Evolutionary conservation across 371 early-diverging fungal species (phyloP).

Genomic region (Actinomortierella wolfii): DNA sequence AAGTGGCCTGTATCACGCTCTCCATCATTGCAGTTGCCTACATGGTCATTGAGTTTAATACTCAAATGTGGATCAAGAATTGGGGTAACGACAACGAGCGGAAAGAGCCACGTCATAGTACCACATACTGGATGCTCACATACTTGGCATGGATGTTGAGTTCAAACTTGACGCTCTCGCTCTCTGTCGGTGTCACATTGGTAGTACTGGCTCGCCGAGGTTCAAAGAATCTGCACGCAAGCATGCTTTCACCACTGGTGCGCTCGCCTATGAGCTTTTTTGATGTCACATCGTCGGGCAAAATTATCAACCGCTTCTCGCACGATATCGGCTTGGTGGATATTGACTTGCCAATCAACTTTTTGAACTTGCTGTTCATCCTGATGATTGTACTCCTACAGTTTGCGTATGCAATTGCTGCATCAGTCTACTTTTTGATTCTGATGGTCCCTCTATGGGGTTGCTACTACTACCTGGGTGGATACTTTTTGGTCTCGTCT

Average conservation of each 20-base stretch:
- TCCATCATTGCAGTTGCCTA: not conserved
- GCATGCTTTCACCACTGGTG: conserved; percentile 52
- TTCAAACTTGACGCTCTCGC: conserved; percentile 6
- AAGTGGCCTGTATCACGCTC: not conserved
- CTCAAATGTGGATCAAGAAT: conserved; percentile 16
- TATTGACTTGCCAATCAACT: conserved; percentile 8
- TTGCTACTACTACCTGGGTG: conserved; percentile 44
- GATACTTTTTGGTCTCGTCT: conserved; percentile 55
- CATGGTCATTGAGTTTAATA: conserved; percentile 9
- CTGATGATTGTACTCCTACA: not conserved
- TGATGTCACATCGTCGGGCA: conserved; percentile 77
- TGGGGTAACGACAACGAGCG: conserved; percentile 24
- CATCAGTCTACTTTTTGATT: conserved; percentile 9
- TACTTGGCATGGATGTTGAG: conserved; percentile 21
- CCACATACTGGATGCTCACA: conserved; percentile 16
- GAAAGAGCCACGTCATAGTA: conserved; percentile 2
- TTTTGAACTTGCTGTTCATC: conserved; percentile 7
- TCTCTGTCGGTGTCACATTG: conserved; percentile 2
- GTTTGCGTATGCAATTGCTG: conserved; percentile 7
- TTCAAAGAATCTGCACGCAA: conserved; percentile 44
- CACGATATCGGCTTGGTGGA: conserved; percentile 83
- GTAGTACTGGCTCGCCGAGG: conserved; percentile 15
- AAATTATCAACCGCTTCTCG: conserved; percentile 81
- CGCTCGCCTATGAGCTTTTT: conserved; percentile 71
- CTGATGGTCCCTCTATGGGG: conserved; percentile 7